Evolutionary conservation across 129 eudicot genomes (phyloP), one percentile per base, ranked within the genome.

Genomic region (Artemisia tridentata): DNA sequence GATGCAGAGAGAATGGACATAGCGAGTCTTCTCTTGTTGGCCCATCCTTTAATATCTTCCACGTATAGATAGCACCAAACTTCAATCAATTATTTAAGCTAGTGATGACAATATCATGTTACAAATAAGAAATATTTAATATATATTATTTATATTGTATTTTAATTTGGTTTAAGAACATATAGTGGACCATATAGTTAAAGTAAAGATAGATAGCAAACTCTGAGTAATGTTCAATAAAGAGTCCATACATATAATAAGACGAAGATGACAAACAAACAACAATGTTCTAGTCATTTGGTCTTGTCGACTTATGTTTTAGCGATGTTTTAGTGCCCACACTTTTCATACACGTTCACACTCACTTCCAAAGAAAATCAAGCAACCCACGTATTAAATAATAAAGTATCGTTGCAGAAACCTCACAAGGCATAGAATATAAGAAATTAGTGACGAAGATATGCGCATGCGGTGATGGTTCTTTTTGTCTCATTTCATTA

Each of bases 261-360:
- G 72, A 77, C 72, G 67, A 69, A 53, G 55, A 62, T 38, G 69
- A 69, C 66, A 69, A 61, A 69, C 65, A 69, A 61, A 76, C 69
- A 76, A 69, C 50, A 68, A 19, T 7, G 13, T 62, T 69, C 52
- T 68, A 50, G 66, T 63, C 72, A 71, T 57, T 70, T 53, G 72
- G 72, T 77, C 71, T 77, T 63, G 81, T 70, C 81, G 63, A 70
- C 23, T 51, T 77, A 50, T 77, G 81, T 77, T 21, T 51, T 70
- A 70, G 59, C 81, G 76, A 70, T 46, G 72, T 77, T 78, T 29
- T 63, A 70, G 14, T 56, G 76, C 72, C 76, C 71, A 77, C 81
- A 62, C 72, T 63, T 51, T 71, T 54, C 47, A 27, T 19, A 63
- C 17, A 8, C 65, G 63, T 77, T 77, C 76, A 77, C 81, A 77